These are phyloP conservation scores for Trichoderma lentiforme DNA, from an alignment of 2,329 filamentous ascomycete species.

Conservation along the genomic window DNA sequence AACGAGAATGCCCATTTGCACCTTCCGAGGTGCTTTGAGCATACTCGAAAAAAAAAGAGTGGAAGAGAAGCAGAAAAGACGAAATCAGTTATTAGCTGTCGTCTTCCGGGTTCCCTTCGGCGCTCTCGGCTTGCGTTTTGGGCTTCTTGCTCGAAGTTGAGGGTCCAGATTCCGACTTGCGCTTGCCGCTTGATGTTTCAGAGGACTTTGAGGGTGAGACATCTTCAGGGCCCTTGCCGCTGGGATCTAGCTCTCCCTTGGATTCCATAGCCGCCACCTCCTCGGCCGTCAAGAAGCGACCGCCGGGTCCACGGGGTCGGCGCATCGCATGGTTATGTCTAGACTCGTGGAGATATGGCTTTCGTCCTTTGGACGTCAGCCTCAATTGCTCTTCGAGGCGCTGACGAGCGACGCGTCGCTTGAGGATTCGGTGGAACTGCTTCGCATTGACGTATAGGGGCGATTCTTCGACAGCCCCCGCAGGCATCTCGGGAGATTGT, in stretches of 20 bases:
- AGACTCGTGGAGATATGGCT: slow-evolving; percentile 96
- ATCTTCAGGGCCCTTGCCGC: slow-evolving; percentile 34
- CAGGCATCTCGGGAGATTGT: slow-evolving; percentile 76
- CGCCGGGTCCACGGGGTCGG: slow-evolving; percentile 85
- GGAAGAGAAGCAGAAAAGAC: slow-evolving; percentile 27
- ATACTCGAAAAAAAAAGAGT: background rate
- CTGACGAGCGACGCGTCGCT: slow-evolving; percentile 88
- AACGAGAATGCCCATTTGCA: slow-evolving; percentile 22
- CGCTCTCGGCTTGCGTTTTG: slow-evolving; percentile 46
- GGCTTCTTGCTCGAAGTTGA: slow-evolving; percentile 54
- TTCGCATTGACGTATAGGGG: slow-evolving; percentile 98
- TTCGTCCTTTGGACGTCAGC: slow-evolving; percentile 89
- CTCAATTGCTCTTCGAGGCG: slow-evolving; percentile 89
- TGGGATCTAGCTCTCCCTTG: slow-evolving; percentile 47
- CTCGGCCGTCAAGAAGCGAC: slow-evolving; percentile 92
- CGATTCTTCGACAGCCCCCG: slow-evolving; percentile 76
- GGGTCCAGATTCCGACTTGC: slow-evolving; percentile 55
- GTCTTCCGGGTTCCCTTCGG: slow-evolving; percentile 41
- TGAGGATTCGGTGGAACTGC: slow-evolving; percentile 95
- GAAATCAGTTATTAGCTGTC: slow-evolving; percentile 34
- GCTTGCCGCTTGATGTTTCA: slow-evolving; percentile 49
- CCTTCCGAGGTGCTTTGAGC: background rate
- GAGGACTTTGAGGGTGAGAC: slow-evolving; percentile 25
- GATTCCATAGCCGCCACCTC: slow-evolving; percentile 89
- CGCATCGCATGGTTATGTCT: slow-evolving; percentile 98